These are phyloP conservation scores for Oropetium thomaeum DNA, from an alignment of 176 grass and related monocot species.

Conservation along the genomic window DNA sequence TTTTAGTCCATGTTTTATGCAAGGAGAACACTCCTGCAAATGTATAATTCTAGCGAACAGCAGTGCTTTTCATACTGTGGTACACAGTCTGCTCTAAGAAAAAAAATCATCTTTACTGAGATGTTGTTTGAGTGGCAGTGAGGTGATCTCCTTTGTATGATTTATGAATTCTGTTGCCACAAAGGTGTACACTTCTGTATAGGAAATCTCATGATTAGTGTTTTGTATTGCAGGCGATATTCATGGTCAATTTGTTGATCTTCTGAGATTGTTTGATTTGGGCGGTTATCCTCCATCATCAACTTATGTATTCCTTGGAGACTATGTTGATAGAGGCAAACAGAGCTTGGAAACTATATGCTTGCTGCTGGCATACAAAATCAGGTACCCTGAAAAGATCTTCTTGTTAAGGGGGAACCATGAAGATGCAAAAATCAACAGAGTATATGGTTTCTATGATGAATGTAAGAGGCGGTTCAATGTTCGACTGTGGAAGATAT, in stretches of 20 bases:
- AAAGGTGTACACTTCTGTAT: neutral
- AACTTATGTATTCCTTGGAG: conserved; percentile 58
- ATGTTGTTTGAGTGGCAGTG: neutral
- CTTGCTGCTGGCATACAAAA: conserved; percentile 53
- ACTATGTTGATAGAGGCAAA: conserved; percentile 56
- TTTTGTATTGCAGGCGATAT: conserved; percentile 50
- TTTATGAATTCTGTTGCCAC: neutral
- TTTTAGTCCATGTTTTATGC: neutral
- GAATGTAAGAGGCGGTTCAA: conserved; percentile 74
- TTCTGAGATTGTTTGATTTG: conserved; percentile 54
- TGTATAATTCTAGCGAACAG: neutral
- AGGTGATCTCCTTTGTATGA: neutral
- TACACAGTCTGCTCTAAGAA: neutral
- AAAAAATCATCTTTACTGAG: neutral
- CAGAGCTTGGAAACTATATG: conserved; percentile 56
- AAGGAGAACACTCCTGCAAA: neutral
- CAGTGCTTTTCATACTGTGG: neutral
- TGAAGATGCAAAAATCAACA: conserved; percentile 73
- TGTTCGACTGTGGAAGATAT: conserved; percentile 58
- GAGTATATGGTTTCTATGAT: conserved; percentile 73
- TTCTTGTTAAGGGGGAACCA: conserved; percentile 64
- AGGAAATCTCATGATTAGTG: no score
- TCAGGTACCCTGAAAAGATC: conserved; percentile 58
- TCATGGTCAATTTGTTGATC: conserved; percentile 61
- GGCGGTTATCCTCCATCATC: conserved; percentile 66